Percentiles rank a stretch among this genome's conserved stretches.
phyloP scores from a whole-genome alignment of 805 yeast species.

The Wickerhamomyces bovis region DNA sequence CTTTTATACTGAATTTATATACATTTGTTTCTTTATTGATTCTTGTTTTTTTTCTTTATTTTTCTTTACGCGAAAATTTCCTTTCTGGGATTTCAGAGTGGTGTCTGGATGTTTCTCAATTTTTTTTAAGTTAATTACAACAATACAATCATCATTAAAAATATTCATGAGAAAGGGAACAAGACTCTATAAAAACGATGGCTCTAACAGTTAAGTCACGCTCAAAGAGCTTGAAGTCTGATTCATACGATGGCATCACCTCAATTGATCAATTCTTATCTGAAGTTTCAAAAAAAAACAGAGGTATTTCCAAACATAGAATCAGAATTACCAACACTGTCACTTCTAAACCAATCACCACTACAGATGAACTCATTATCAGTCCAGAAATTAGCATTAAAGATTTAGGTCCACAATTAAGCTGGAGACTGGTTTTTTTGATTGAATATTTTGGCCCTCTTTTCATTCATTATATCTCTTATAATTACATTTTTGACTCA shows the following conservation, averaged over 20 bases:
- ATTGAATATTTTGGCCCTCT: constrained; percentile 90
- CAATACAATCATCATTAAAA: background rate
- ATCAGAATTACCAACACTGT: constrained; percentile 41
- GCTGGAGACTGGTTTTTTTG: constrained; percentile 86
- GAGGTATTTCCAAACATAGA: constrained; percentile 40
- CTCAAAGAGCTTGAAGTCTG: constrained; percentile 48
- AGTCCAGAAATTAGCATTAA: constrained; percentile 51
- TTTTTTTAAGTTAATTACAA: background rate
- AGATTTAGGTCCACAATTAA: constrained; percentile 90
- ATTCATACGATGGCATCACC: constrained; percentile 26
- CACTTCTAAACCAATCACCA: constrained; percentile 12
- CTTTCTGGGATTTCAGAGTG: background rate
- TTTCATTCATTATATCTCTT: constrained; percentile 67
- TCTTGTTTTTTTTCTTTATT: background rate
- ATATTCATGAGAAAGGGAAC: no score
- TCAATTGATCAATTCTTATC: constrained; percentile 37
- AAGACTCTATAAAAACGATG: constrained; percentile 4
- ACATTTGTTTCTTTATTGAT: background rate
- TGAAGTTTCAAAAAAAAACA: constrained; percentile 39
- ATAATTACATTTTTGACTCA: constrained; percentile 29
- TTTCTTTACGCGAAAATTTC: background rate
- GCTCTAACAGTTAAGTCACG: constrained; percentile 49
- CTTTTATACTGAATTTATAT: no score
- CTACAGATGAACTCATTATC: constrained; percentile 11
- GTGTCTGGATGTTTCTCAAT: background rate